Evolutionary conservation across 2,329 filamentous ascomycete genomes (phyloP).

Genomic region (Exophiala oligosperma): DNA sequence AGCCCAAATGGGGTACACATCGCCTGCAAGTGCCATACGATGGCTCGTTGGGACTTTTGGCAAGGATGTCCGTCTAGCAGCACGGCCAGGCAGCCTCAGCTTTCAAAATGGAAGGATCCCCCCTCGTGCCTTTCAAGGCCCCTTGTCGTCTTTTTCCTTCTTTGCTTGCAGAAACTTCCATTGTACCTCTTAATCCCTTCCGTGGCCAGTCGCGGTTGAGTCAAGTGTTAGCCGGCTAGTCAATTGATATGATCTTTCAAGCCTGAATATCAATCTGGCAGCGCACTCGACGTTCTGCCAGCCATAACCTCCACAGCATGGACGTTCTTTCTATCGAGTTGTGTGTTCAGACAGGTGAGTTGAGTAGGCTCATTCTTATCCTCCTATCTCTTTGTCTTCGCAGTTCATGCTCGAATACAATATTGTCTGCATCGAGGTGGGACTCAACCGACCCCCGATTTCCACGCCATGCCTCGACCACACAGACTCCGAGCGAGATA

Average conservation of each 20-base stretch:
- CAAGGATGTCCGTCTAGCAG: neutral
- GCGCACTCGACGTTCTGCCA: neutral
- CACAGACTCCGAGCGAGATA: too few species aligned
- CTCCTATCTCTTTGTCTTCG: neutral
- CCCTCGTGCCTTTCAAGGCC: neutral
- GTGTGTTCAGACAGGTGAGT: slow-evolving; percentile 25
- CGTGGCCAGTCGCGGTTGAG: neutral
- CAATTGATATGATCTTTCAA: neutral
- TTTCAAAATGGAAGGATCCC: slow-evolving; percentile 8
- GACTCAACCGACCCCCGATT: too few species aligned
- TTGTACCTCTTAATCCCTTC: neutral
- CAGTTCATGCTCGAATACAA: neutral
- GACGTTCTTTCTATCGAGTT: slow-evolving; percentile 23
- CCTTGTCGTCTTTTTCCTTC: neutral
- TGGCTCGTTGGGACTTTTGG: neutral
- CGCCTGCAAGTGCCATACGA: neutral
- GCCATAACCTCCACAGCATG: slow-evolving; percentile 8
- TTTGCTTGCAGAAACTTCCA: neutral
- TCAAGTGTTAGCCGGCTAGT: neutral
- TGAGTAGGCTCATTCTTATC: neutral
- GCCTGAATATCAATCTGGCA: neutral
- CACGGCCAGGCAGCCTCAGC: slow-evolving; percentile 17
- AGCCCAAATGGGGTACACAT: neutral
- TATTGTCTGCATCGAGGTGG: too few species aligned
- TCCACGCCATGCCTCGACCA: too few species aligned